phyloP scores from a whole-genome alignment of 2,329 filamentous ascomycete genomes.

The Xylariaceae sp. region DNA sequence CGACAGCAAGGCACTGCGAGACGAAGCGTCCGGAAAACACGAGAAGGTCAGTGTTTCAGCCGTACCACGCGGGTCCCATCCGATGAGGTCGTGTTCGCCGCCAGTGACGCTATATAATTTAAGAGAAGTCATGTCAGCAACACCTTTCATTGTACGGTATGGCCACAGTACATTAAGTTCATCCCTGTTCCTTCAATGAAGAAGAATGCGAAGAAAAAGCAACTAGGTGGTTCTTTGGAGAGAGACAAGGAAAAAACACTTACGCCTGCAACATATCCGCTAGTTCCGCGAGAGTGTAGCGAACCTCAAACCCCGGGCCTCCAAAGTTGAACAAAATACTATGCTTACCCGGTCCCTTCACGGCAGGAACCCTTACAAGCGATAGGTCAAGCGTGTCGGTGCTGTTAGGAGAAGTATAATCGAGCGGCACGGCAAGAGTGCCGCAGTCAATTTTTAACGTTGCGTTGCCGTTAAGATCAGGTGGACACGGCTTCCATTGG shows the following conservation, averaged over 20 bases:
- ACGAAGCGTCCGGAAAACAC: slow-evolving; percentile 24
- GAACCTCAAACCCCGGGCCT: slow-evolving; percentile 40
- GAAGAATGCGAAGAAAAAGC: neutral
- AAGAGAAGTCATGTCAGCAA: neutral
- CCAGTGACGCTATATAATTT: slow-evolving; percentile 32
- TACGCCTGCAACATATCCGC: slow-evolving; percentile 29
- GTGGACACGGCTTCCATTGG: slow-evolving; percentile 33
- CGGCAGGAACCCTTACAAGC: slow-evolving; percentile 42
- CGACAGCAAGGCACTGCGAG: slow-evolving; percentile 4
- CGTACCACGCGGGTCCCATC: slow-evolving; percentile 38
- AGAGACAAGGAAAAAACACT: slow-evolving; percentile 3
- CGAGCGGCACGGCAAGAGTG: slow-evolving; percentile 47
- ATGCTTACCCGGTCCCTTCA: slow-evolving; percentile 40
- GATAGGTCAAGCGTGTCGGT: slow-evolving; percentile 40
- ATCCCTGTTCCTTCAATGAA: too few species aligned
- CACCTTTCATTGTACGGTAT: neutral
- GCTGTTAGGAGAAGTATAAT: slow-evolving; percentile 43
- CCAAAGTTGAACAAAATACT: slow-evolving; percentile 49
- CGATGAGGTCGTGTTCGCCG: slow-evolving; percentile 36
- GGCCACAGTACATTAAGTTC: too few species aligned
- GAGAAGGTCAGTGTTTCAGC: slow-evolving; percentile 29
- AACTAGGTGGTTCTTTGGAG: neutral
- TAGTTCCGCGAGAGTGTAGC: slow-evolving; percentile 13
- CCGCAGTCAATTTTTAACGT: slow-evolving; percentile 42
- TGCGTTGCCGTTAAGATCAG: slow-evolving; percentile 25